These are phyloP conservation scores for Fusarium torreyae DNA, from an alignment of 2,329 filamentous ascomycete species.

Conservation along the genomic window DNA sequence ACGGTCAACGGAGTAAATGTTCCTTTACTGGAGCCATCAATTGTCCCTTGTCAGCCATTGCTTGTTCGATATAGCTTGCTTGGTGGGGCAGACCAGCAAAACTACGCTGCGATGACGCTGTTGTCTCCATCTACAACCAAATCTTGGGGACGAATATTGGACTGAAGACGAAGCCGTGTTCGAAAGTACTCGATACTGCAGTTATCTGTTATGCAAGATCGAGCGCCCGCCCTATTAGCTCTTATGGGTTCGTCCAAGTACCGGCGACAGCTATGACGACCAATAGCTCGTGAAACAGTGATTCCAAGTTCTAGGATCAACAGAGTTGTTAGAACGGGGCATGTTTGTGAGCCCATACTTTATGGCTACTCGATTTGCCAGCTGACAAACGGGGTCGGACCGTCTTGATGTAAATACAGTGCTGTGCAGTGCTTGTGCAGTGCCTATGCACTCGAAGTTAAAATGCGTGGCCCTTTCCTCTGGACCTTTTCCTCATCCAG, in stretches of 20 bases:
- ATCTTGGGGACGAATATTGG: slow-evolving; percentile 5
- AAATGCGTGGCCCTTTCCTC: slow-evolving; percentile 16
- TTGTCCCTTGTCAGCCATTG: slow-evolving; percentile 17
- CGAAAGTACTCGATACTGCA: background rate
- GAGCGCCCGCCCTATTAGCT: background rate
- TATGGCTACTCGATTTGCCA: slow-evolving; percentile 11
- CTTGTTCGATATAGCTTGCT: slow-evolving; percentile 24
- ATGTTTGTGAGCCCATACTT: slow-evolving; percentile 8
- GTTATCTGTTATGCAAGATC: background rate
- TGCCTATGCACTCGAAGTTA: slow-evolving; percentile 12
- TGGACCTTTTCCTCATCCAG: slow-evolving; percentile 3
- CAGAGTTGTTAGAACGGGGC: slow-evolving; percentile 18
- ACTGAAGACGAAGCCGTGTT: slow-evolving; percentile 34
- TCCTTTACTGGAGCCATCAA: slow-evolving; percentile 3
- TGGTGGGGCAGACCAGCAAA: slow-evolving; percentile 35
- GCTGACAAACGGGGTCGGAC: slow-evolving; percentile 35
- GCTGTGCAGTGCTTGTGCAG: slow-evolving; percentile 20
- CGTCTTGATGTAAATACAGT: slow-evolving; percentile 11
- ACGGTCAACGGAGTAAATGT: background rate
- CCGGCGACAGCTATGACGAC: background rate
- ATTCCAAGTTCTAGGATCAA: slow-evolving; percentile 20
- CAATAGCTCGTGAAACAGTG: slow-evolving; percentile 31
- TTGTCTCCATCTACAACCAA: slow-evolving; percentile 19
- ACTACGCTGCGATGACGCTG: slow-evolving; percentile 39
- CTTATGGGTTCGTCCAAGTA: slow-evolving; percentile 2